These are phyloP conservation scores for Camellia oleifera DNA, from an alignment of 179 eudicot species.

Conservation along the genomic window DNA sequence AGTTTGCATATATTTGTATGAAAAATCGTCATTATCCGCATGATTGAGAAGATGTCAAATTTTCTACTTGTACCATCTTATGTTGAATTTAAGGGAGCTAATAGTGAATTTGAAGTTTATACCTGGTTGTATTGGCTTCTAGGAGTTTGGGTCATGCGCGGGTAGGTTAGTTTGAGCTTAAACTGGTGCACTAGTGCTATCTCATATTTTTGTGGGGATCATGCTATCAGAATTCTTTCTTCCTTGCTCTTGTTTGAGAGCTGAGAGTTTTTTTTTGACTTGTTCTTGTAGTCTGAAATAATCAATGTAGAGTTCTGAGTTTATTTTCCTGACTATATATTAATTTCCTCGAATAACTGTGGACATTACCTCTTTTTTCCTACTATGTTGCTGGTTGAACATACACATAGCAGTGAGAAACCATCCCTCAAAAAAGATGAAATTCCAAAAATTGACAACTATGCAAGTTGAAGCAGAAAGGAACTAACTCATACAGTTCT, in stretches of 20 bases:
- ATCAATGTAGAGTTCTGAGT: not conserved
- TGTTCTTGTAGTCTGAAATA: not conserved
- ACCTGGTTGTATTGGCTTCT: not conserved
- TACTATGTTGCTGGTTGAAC: not conserved
- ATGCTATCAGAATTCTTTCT: not conserved
- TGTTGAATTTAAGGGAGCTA: not conserved
- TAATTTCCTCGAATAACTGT: not conserved
- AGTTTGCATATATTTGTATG: not conserved
- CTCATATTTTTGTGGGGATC: not conserved
- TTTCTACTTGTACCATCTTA: not conserved
- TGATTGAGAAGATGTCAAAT: not conserved
- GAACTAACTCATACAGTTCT: not conserved
- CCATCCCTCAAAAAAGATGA: not conserved
- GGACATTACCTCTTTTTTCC: not conserved
- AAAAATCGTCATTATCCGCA: not conserved
- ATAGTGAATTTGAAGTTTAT: not conserved
- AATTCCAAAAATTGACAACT: not conserved
- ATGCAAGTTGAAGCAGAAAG: not conserved
- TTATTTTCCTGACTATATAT: not conserved
- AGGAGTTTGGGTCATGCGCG: not conserved
- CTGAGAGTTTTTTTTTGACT: not conserved
- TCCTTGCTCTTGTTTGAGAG: not conserved
- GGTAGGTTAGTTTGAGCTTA: constrained; percentile 5
- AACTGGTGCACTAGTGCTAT: not conserved
- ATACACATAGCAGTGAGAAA: not conserved